These are phyloP conservation scores for Diaporthe destruens DNA, from an alignment of 2,329 filamentous ascomycete species.

Conservation along the genomic window DNA sequence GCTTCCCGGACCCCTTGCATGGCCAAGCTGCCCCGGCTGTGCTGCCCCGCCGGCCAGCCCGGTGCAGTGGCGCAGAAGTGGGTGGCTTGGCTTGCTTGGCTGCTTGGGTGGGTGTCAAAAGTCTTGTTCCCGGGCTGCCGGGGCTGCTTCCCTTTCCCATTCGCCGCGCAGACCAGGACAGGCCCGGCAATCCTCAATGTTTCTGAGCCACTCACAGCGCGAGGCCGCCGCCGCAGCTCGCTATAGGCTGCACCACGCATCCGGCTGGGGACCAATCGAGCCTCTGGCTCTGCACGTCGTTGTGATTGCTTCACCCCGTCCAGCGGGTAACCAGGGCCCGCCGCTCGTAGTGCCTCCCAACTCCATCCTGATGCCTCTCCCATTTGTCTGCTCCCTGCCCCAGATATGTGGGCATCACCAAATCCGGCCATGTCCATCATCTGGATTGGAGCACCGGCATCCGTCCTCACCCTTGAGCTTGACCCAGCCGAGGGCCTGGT, in stretches of 20 bases:
- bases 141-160: conserved; percentile 20
- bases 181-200: neutral
- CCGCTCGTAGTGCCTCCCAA: conserved; percentile 20
- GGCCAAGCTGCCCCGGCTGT: neutral
- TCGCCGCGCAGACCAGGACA: conserved; percentile 26
- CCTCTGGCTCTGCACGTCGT: conserved; percentile 31
- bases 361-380: conserved; percentile 24
- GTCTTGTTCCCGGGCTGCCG: conserved; percentile 10
- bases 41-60: neutral
- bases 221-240: conserved; percentile 16
- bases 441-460: conserved; percentile 21
- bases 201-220: conserved; percentile 36
- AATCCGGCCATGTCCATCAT: conserved; percentile 27
- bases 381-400: conserved; percentile 36
- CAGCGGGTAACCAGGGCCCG: conserved; percentile 35
- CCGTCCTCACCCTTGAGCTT: conserved; percentile 9
- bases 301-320: conserved; percentile 36
- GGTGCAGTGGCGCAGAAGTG: conserved; percentile 24
- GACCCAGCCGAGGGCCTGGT: conserved; percentile 27
- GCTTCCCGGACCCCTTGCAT: conserved; percentile 22
- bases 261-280: conserved; percentile 37
- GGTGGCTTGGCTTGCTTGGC: too few species aligned
- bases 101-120: too few species aligned
- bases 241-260: conserved; percentile 39
- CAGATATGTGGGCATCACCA: conserved; percentile 13